phyloP scores from a whole-genome alignment of 768 basidiomycete genomes.

The Rhodotorula babjevae region DNA sequence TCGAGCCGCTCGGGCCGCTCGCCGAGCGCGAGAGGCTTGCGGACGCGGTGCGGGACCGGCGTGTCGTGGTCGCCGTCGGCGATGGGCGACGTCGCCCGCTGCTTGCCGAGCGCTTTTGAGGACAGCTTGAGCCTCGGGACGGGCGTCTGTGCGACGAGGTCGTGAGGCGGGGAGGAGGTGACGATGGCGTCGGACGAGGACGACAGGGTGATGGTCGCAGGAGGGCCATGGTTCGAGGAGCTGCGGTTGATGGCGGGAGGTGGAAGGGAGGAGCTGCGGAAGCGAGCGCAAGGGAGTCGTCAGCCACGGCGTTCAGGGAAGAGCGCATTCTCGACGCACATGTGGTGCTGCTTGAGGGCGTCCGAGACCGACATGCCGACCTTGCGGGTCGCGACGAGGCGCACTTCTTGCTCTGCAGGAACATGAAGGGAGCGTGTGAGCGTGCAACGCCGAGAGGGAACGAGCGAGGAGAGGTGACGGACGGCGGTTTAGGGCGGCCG shows the following conservation, averaged over 20 bases:
- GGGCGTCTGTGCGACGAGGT: not conserved
- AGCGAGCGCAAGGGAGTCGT: not conserved
- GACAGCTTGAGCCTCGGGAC: not conserved
- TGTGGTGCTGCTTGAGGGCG: not conserved
- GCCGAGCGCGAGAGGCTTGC: not conserved
- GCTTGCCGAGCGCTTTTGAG: conserved; percentile 9
- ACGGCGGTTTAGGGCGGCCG: conserved; percentile 19
- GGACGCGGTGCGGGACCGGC: not conserved
- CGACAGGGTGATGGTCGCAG: not conserved
- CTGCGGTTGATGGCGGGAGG: not conserved
- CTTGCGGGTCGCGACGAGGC: conserved; percentile 16
- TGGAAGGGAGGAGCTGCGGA: not conserved
- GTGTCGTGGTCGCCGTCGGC: not conserved
- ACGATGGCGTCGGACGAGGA: conserved; percentile 6
- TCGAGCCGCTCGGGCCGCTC: not conserved
- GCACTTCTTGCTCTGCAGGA: not conserved
- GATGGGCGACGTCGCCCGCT: conserved; percentile 20
- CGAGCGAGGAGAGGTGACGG: not conserved
- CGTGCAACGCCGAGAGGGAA: not conserved
- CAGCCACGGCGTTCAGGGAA: not conserved
- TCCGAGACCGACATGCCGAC: not conserved
- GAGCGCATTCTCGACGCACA: not conserved
- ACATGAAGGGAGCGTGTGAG: not conserved
- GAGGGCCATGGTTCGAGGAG: not conserved
- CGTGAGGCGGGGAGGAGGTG: conserved; percentile 3